Percentiles rank a stretch among this genome's conserved stretches.
Evolutionary conservation across 2,329 filamentous ascomycete species (phyloP).

Genomic region (Aspergillus fructus): DNA sequence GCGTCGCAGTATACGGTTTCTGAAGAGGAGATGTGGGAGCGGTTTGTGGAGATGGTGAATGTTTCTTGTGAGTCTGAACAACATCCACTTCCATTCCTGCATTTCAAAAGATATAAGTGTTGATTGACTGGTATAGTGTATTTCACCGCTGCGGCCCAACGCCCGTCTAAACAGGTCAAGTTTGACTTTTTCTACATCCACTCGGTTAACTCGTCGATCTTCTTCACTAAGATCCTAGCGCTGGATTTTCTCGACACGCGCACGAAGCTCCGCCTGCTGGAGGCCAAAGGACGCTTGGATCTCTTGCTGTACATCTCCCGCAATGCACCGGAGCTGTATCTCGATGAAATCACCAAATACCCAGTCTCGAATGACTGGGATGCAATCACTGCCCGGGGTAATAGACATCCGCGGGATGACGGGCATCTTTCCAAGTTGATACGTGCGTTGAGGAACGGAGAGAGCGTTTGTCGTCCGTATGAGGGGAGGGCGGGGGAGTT

Average conservation of each 20-base stretch:
- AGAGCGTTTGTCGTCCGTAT: conserved; percentile 47
- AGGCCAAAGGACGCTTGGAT: conserved; percentile 78
- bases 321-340: conserved; percentile 59
- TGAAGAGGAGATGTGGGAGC: conserved; percentile 57
- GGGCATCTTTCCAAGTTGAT: conserved; percentile 78
- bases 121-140: conserved; percentile 40
- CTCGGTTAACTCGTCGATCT: conserved; percentile 73
- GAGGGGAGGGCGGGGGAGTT: conserved; percentile 28
- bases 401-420: conserved; percentile 61
- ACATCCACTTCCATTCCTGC: background rate
- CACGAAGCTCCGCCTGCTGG: conserved; percentile 68
- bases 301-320: conserved; percentile 72
- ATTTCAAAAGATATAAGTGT: background rate
- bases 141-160: conserved; percentile 62
- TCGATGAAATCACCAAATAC: conserved; percentile 63
- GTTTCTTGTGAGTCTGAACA: conserved; percentile 45
- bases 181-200: conserved; percentile 87
- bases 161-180: conserved; percentile 64
- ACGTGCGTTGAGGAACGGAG: conserved; percentile 66
- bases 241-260: conserved; percentile 59
- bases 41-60: conserved; percentile 70
- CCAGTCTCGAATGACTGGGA: conserved; percentile 52
- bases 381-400: conserved; percentile 47
- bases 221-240: conserved; percentile 65
- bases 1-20: conserved; percentile 60